Conservation (phyloP, 352 stramenopile species). For the Pythium phragmitis region DNA sequence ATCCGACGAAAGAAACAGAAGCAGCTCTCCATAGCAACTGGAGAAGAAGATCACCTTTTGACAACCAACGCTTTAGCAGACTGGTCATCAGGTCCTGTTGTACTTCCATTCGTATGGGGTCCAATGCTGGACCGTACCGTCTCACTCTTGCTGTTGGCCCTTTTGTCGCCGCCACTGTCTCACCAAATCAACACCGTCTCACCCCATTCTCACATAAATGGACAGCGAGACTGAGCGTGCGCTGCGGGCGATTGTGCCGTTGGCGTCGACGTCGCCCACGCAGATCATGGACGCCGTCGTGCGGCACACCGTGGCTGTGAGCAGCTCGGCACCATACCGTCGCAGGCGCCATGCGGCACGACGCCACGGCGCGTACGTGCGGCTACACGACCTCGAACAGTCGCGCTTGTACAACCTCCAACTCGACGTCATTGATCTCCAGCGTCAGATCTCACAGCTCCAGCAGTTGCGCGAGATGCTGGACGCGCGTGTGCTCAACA, state of each 20-base stretch:
- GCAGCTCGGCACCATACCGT: constrained; percentile 5
- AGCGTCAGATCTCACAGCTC: constrained; percentile 23
- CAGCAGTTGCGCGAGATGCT: constrained; percentile 17
- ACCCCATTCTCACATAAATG: no score
- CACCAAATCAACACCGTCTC: no score
- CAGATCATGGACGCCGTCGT: constrained; percentile 25
- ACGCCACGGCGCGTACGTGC: constrained; percentile 23
- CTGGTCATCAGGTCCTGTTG: no score
- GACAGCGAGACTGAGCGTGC: constrained; percentile 16
- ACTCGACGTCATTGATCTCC: constrained; percentile 23
- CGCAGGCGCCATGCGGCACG: constrained; percentile 10
- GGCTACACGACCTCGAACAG: constrained; percentile 19
- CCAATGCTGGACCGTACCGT: no score
- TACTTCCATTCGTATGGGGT: no score
- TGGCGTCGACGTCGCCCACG: constrained; percentile 14
- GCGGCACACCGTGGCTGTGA: constrained; percentile 11
- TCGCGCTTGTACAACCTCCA: constrained; percentile 21
- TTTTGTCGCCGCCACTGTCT: no score
- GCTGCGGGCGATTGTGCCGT: constrained; percentile 23
- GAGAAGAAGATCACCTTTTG: no score
- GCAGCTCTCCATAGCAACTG: no score
- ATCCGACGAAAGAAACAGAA: no score
- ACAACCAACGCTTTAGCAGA: no score
- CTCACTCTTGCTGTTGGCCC: no score
- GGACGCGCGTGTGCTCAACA: constrained; percentile 9